Evolutionary conservation across 768 basidiomycete genomes (phyloP), one percentile per base, ranked within the genome.

Genomic region (Lactifluus piperatus): DNA sequence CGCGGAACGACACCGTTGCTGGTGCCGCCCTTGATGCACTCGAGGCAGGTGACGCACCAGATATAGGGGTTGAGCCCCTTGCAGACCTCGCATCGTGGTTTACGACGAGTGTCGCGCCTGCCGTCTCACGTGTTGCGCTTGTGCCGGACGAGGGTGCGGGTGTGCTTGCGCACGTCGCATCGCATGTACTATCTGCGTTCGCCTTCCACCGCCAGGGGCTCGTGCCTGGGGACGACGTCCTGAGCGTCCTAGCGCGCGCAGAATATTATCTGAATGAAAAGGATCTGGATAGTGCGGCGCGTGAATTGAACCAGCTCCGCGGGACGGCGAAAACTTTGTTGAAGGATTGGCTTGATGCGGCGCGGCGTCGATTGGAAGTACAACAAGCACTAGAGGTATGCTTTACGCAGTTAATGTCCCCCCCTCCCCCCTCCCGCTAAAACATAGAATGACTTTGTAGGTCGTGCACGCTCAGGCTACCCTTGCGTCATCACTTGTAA

Each of bases 61-160:
- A 85, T 71, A 78, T 84, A 54, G 88, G 82, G 48, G 83, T 98
- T 41, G 91, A 94, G 69, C 93, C 94, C 6, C 81, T 97, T 66
- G 84, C 90, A 0, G 88, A 94, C 66, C 82, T 99, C 54, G 79
- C 91, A 5, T 80, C 85, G n/a, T 97, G 94, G 91, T 97, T 97
- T 75, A 77, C 81, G 54, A 81, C 81, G 37, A 83, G 84, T 30
- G 89, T 99, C 45, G 82, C 83, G 2, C 93, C 93, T 16, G 85
- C 85, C 57, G 85, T 97, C 51, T 81, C 86, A 27, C 83, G 81
- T 54, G 93, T 97, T n/a, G 88, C 94, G 7, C 79, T 99, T 50
- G 92, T 97, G 3, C 97, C 97, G 3, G 91, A 95, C 66, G 77
- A 85, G 71, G 80, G 93, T 66, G 93, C 93, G 3, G 93, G 93